Evolutionary conservation across 768 basidiomycete species (phyloP).

Genomic region (Phlebiopsis gigantea): DNA sequence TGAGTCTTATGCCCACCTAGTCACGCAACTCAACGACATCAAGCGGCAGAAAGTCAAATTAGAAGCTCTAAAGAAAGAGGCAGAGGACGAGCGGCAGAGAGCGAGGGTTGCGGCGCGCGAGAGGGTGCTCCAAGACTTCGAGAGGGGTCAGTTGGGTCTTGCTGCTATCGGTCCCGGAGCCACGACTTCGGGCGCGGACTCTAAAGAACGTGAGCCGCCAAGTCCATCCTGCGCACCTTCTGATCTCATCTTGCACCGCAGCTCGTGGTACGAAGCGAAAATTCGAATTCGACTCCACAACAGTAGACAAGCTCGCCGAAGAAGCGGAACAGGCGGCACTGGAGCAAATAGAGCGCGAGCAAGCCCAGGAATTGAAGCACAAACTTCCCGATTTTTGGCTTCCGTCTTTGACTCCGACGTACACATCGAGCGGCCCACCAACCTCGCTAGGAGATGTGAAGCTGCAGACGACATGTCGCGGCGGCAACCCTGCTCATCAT

Average conservation of each 20-base stretch:
- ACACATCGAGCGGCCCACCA: conserved; percentile 56
- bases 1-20: conserved; percentile 31
- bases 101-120: conserved; percentile 76
- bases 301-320: conserved; percentile 63
- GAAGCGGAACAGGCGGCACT: conserved; percentile 90
- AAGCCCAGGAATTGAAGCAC: conserved; percentile 75
- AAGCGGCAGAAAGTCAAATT: conserved; percentile 84
- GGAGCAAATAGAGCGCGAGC: conserved; percentile 76
- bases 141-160: conserved; percentile 75
- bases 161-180: conserved; percentile 38
- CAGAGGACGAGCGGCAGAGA: conserved; percentile 70
- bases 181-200: conserved; percentile 35
- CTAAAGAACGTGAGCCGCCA: conserved; percentile 28
- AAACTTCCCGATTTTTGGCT: conserved; percentile 99
- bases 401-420: conserved; percentile 84
- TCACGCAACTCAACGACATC: conserved; percentile 88
- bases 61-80: conserved; percentile 68
- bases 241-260: conserved; percentile 23
- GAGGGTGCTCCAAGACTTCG: conserved; percentile 86
- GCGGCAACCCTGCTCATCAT: conserved; percentile 71
- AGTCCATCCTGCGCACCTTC: background rate
- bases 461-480: conserved; percentile 84
- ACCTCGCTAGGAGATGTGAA: conserved; percentile 74
- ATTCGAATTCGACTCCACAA: conserved; percentile 72
- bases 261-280: conserved; percentile 73